phyloP scores from a whole-genome alignment of 345 rosid genomes.

The Brassica juncea region DNA sequence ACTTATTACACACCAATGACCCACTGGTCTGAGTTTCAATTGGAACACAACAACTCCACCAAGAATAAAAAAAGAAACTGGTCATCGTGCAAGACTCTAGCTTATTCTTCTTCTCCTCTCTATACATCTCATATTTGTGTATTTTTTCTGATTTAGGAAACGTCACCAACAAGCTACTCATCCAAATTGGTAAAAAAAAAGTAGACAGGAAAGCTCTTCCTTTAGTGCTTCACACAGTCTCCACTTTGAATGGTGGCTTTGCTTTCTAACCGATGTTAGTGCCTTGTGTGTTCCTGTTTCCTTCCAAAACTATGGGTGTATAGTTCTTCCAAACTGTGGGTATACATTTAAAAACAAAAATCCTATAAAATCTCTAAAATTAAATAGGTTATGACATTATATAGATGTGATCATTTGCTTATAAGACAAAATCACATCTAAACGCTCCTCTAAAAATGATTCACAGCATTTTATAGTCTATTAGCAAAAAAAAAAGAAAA shows the following conservation, averaged over 20 bases:
- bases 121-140: constrained; percentile 19
- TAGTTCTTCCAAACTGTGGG: constrained; percentile 5
- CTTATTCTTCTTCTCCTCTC: not conserved
- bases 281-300: constrained; percentile 31
- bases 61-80: not conserved
- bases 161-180: constrained; percentile 21
- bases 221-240: constrained; percentile 34
- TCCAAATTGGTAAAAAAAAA: constrained; percentile 28
- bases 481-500: no score
- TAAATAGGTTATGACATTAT: not conserved
- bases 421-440: not conserved
- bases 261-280: constrained; percentile 40
- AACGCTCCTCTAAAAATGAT: not conserved
- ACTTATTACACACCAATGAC: constrained; percentile 1
- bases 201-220: constrained; percentile 15
- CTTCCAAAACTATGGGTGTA: constrained; percentile 24
- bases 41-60: constrained; percentile 14
- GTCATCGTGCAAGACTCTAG: constrained; percentile 21
- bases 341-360: not conserved
- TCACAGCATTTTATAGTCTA: not conserved
- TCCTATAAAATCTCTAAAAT: not conserved
- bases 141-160: constrained; percentile 35
- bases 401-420: constrained; percentile 7
- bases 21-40: constrained; percentile 3
- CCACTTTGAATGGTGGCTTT: constrained; percentile 39